These are phyloP conservation scores for Trichosporon ovoides DNA, from an alignment of 1,284 basidiomycete species.

Conservation along the genomic window DNA sequence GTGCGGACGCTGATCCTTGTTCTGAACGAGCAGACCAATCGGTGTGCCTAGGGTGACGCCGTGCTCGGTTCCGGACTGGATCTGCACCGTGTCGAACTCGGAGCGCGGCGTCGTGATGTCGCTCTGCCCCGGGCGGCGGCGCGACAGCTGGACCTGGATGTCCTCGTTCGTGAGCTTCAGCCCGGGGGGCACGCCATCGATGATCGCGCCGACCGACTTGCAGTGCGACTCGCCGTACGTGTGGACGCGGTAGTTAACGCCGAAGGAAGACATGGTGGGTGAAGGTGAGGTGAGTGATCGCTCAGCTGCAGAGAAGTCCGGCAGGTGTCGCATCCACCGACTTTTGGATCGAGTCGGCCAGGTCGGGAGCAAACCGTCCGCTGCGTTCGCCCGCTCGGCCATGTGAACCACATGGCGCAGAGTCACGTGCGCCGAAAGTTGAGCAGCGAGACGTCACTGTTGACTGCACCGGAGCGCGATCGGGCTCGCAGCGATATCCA, in stretches of 20 bases:
- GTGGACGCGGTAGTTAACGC: conserved; percentile 82
- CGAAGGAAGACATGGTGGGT: conserved; percentile 81
- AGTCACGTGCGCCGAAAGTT: not conserved
- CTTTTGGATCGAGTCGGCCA: conserved; percentile 4
- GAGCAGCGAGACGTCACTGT: not conserved
- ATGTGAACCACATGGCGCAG: too few species aligned
- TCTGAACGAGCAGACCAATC: conserved; percentile 89
- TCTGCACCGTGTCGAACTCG: conserved; percentile 89
- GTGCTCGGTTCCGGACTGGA: conserved; percentile 91
- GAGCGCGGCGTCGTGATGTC: conserved; percentile 95
- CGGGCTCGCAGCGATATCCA: not conserved
- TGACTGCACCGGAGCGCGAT: too few species aligned
- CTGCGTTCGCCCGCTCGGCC: not conserved
- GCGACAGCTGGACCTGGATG: conserved; percentile 85
- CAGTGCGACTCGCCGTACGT: conserved; percentile 99
- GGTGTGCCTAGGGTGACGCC: conserved; percentile 96
- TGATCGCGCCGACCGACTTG: conserved; percentile 91
- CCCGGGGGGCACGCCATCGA: conserved; percentile 95
- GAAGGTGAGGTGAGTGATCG: not conserved
- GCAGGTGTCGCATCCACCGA: not conserved
- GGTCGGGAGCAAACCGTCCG: not conserved
- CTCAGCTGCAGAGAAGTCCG: conserved; percentile 6
- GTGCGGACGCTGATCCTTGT: conserved; percentile 96
- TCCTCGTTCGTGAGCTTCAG: conserved; percentile 73
- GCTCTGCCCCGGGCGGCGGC: conserved; percentile 91